A percentile compares a stretch with the other conserved stretches of the same genome.
Evolutionary conservation across 352 stramenopile genomes (phyloP).

Genomic region (Pythium chondricola): DNA sequence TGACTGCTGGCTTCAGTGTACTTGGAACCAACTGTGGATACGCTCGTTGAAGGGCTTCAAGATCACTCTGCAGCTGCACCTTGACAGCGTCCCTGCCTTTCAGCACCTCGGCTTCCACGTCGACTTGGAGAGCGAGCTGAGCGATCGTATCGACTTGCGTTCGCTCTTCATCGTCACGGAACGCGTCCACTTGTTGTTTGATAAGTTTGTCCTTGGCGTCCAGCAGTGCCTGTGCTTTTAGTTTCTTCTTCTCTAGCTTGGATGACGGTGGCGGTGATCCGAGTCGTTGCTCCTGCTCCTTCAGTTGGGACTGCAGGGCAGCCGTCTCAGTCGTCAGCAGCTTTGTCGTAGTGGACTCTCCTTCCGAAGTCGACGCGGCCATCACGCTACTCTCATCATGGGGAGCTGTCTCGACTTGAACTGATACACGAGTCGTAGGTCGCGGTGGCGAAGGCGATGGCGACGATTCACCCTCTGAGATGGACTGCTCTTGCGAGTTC

Average conservation of each 20-base stretch:
- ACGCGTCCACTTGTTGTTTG: conserved; percentile 22
- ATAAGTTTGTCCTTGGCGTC: conserved; percentile 30
- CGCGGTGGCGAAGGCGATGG: too few species aligned
- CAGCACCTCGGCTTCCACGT: conserved; percentile 23
- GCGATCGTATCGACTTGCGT: conserved; percentile 36
- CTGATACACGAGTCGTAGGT: too few species aligned
- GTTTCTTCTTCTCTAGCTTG: conserved; percentile 40
- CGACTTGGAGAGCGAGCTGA: conserved; percentile 26
- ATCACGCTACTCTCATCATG: not conserved
- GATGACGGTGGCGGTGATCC: not conserved
- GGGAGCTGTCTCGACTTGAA: too few species aligned
- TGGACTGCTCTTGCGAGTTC: not conserved
- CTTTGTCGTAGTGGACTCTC: conserved; percentile 51
- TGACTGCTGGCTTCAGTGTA: not conserved
- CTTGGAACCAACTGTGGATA: conserved; percentile 26
- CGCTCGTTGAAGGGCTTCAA: conserved; percentile 22
- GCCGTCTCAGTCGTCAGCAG: conserved; percentile 30
- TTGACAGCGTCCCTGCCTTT: conserved; percentile 26
- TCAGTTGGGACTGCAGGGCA: conserved; percentile 8
- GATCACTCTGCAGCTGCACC: conserved; percentile 23
- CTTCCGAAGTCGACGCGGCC: conserved; percentile 26
- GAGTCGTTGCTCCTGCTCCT: not conserved
- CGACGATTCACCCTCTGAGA: too few species aligned
- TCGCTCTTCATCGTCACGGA: conserved; percentile 32
- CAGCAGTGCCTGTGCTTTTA: conserved; percentile 31